Conservation (phyloP, 768 basidiomycete species). For the Macrolepiota dolichaula region DNA sequence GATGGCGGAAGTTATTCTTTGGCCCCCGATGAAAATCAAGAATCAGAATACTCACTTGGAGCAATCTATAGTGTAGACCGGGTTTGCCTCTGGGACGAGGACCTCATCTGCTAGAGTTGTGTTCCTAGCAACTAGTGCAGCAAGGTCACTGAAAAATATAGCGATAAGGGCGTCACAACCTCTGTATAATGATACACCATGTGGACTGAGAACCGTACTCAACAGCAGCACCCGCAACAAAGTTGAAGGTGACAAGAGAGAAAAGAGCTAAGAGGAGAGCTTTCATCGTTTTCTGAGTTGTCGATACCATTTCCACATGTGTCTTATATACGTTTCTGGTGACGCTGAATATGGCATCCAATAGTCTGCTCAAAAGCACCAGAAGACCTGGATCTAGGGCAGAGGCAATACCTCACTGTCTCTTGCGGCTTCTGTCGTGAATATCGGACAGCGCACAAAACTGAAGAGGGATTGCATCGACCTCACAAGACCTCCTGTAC, state of each 20-base stretch:
- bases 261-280: not conserved
- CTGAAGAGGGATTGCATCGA: too few species aligned
- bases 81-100: not conserved
- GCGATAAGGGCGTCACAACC: not conserved
- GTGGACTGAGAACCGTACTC: not conserved
- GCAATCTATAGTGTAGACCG: not conserved
- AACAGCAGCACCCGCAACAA: not conserved
- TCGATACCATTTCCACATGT: too few species aligned
- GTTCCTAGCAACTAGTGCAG: not conserved
- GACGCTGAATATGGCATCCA: too few species aligned
- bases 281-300: not conserved
- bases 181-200: not conserved
- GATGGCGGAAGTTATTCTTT: not conserved
- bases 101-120: not conserved
- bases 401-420: too few species aligned
- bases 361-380: too few species aligned
- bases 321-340: too few species aligned
- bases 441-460: too few species aligned
- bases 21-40: not conserved
- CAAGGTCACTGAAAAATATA: conserved; percentile 35
- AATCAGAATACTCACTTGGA: not conserved
- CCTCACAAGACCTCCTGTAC: too few species aligned
- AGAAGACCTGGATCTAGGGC: too few species aligned
- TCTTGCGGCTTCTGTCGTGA: too few species aligned
- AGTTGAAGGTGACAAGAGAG: not conserved